Evolutionary conservation across 108 stramenopile genomes (phyloP).

Genomic region (Nitzschia palea): DNA sequence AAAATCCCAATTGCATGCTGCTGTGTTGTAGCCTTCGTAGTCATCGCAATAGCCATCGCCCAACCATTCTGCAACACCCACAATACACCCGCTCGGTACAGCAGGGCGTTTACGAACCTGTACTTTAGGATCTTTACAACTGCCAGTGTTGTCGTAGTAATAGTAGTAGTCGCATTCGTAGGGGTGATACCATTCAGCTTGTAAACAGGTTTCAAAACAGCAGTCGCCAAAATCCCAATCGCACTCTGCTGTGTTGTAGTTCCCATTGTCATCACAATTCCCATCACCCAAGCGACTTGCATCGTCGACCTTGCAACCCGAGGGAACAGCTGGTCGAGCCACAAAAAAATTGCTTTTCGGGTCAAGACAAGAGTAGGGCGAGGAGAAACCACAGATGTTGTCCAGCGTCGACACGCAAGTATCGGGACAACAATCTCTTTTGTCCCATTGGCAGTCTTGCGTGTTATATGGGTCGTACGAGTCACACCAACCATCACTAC

Average conservation of each 20-base stretch:
- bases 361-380: background rate
- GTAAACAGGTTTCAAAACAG: too few relatives aligned
- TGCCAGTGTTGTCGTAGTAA: too few relatives aligned
- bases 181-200: too few relatives aligned
- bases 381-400: background rate
- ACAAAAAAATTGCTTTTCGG: background rate
- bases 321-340: too few relatives aligned
- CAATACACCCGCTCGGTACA: too few relatives aligned
- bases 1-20: background rate
- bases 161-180: too few relatives aligned
- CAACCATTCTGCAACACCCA: background rate
- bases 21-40: background rate
- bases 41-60: background rate
- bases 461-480: background rate
- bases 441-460: background rate
- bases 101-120: too few relatives aligned
- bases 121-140: too few relatives aligned
- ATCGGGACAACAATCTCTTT: background rate
- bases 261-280: background rate
- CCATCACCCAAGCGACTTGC: too few relatives aligned
- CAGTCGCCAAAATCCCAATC: too few relatives aligned
- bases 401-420: background rate
- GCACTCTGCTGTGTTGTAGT: background rate
- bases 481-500: background rate
- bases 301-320: too few relatives aligned